Base-by-base conservation (phyloP, 1,284 basidiomycete species). In the Fomitopsis palustris region DNA sequence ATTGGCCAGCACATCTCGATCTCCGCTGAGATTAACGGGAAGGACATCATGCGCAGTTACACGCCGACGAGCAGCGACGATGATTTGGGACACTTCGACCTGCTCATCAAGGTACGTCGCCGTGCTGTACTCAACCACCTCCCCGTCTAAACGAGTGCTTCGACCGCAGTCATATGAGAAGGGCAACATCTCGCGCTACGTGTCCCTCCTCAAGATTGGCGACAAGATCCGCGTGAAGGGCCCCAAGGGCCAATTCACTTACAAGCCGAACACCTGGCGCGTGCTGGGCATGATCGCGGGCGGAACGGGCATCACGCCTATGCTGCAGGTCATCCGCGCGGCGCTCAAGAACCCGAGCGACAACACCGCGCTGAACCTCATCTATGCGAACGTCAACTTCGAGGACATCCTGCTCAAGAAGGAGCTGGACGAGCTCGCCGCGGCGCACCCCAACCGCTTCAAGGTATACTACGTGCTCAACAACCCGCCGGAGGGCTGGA, bases 271-370 rank as follows among this genome's bases (percentile, higher is more conserved):
- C 53, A 79, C 95, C 41, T 82, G 88, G 23, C 80, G 81, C 63
- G 85, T 90, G 67, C 78, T 99, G 61, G 92, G 95, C 69, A 96
- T 99, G 95, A 96, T 99, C 67, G 96, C 96, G 21, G 96, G 96
- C 47, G 90, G 90, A 27, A 92, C 96, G 4, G 96, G 96, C 63
- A 96, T 99, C 73, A 98, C 97, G 0, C 96, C 96, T 66, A 96
- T 97, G 95, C 87, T 96, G 67, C 97, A 98, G 76, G 94, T 99
- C 78, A 90, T 98, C 76, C 87, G 90, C 63, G 92, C 95, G 27
- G 86, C 87, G 10, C 83, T 96, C 70, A 91, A 93, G 76, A 93
- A 96, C 78, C 86, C 92, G 7, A 72, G 76, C 52, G 96, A 98
- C 81, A 81, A 76, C 65, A 98, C 96, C 35, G 85, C 84, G 70